Conservation (phyloP, 164 flowering plant genomes). For the Cinnamomum chago region DNA sequence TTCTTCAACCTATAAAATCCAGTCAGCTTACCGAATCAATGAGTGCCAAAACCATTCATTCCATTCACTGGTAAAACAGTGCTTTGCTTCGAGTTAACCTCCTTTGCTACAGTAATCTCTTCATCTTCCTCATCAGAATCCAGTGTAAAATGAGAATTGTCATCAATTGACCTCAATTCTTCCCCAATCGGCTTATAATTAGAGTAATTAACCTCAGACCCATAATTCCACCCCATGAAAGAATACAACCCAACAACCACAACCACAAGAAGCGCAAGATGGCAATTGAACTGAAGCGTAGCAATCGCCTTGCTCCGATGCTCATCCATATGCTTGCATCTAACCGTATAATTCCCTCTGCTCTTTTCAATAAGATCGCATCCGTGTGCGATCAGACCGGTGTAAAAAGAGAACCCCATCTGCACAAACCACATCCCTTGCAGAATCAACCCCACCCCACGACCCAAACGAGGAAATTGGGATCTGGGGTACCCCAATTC, state of each 20-base stretch:
- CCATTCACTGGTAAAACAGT: slow-evolving; percentile 16
- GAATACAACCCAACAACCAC: slow-evolving; percentile 38
- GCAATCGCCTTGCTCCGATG: slow-evolving; percentile 84
- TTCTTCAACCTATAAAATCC: background rate
- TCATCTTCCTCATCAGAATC: slow-evolving; percentile 67
- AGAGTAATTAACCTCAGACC: slow-evolving; percentile 13
- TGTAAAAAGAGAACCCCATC: slow-evolving; percentile 82
- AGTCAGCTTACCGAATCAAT: slow-evolving; percentile 34
- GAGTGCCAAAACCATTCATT: slow-evolving; percentile 56
- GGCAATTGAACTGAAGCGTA: slow-evolving; percentile 85
- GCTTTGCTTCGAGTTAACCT: slow-evolving; percentile 23
- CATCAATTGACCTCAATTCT: slow-evolving; percentile 45
- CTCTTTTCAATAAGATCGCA: slow-evolving; percentile 64
- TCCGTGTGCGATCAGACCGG: slow-evolving; percentile 50
- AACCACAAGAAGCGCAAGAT: slow-evolving; percentile 72
- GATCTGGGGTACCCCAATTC: slow-evolving; percentile 37
- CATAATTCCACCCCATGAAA: slow-evolving; percentile 22
- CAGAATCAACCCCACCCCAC: slow-evolving; percentile 68
- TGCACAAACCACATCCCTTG: slow-evolving; percentile 94
- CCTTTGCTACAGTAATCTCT: slow-evolving; percentile 29
- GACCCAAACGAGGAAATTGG: slow-evolving; percentile 40
- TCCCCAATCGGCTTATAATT: slow-evolving; percentile 60
- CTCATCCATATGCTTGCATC: slow-evolving; percentile 68
- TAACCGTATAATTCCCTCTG: slow-evolving; percentile 72
- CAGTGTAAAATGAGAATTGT: slow-evolving; percentile 50